A percentile compares a stretch with the other conserved stretches of the same genome.
Evolutionary conservation across 179 eudicot species (phyloP).

Genomic region (Beta lomatogona): DNA sequence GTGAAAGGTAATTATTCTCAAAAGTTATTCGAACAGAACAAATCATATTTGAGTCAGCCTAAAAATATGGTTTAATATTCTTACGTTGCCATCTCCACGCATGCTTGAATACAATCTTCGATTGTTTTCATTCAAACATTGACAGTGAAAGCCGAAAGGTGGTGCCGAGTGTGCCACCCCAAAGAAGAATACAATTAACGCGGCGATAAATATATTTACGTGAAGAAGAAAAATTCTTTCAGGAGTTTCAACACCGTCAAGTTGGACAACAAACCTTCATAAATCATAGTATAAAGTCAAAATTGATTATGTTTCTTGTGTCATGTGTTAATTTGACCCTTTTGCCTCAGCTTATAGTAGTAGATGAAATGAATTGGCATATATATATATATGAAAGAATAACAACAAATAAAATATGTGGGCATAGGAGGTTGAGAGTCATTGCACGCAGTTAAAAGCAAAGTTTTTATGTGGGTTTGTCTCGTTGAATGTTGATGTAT

Average conservation of each 20-base stretch:
- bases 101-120: too few relatives aligned
- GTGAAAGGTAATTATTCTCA: too few relatives aligned
- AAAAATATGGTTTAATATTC: too few relatives aligned
- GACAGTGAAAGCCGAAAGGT: too few relatives aligned
- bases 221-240: background rate
- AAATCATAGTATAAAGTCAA: background rate
- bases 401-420: background rate
- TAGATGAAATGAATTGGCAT: too few relatives aligned
- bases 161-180: background rate
- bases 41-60: too few relatives aligned
- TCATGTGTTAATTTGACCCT: background rate
- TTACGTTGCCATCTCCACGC: too few relatives aligned
- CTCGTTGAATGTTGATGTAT: background rate
- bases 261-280: background rate
- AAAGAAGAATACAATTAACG: background rate
- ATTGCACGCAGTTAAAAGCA: background rate
- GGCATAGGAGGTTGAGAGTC: background rate
- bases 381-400: too few relatives aligned
- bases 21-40: too few relatives aligned
- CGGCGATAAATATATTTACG: background rate
- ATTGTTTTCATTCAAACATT: too few relatives aligned
- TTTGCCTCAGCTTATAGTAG: background rate
- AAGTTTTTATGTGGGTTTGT: background rate
- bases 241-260: conserved; percentile 8
- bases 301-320: background rate